Percentiles rank a stretch among this genome's conserved stretches.
These are phyloP conservation scores for Nemania sp. DNA, from an alignment of 2,329 filamentous ascomycete genomes.

Conservation along the genomic window DNA sequence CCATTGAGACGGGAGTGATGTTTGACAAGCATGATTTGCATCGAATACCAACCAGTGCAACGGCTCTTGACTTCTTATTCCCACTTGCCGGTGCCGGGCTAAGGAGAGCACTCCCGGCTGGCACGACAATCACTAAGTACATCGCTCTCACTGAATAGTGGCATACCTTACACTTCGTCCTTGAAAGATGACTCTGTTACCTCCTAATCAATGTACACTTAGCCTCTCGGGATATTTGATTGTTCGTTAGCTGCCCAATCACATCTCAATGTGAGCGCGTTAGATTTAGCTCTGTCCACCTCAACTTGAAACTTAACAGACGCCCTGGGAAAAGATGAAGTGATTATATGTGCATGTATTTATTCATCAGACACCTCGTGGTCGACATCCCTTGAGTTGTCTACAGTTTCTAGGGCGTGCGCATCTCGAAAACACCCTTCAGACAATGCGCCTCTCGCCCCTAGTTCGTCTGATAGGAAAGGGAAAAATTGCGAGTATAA, in stretches of 20 bases:
- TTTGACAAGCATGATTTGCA: no score
- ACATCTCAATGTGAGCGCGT: neutral
- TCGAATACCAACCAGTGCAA: no score
- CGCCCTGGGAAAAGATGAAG: neutral
- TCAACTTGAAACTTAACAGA: neutral
- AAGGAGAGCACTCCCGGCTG: no score
- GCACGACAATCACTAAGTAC: no score
- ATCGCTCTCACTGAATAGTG: no score
- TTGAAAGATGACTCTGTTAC: no score
- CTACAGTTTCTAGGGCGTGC: constrained; percentile 18
- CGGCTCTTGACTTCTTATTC: no score
- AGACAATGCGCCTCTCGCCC: constrained; percentile 22
- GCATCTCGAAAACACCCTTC: constrained; percentile 18
- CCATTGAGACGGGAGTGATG: no score
- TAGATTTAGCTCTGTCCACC: neutral
- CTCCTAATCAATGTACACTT: no score
- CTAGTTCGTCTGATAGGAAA: constrained; percentile 40
- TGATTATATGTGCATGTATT: constrained; percentile 26
- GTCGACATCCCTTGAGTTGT: constrained; percentile 1
- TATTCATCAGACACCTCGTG: constrained; percentile 24
- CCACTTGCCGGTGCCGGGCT: no score
- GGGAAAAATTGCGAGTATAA: constrained; percentile 28
- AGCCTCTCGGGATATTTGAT: no score
- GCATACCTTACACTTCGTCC: no score
- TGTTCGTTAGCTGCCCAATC: neutral